phyloP scores from a whole-genome alignment of 176 grass and related monocot species.

The Zoysia japonica region DNA sequence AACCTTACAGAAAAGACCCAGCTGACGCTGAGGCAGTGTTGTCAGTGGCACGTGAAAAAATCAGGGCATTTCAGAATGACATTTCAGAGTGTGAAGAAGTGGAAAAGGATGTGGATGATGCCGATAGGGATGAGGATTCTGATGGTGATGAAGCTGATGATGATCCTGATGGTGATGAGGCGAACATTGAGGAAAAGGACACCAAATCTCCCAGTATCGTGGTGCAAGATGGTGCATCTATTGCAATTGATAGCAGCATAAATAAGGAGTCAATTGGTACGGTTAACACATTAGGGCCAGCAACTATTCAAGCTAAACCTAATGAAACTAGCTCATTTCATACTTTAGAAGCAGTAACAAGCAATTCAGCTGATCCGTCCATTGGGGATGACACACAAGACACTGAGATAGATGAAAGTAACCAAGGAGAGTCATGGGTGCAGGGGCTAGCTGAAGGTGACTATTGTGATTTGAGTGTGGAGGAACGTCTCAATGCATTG shows the following conservation, averaged over 20 bases:
- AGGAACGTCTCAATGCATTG: slow-evolving; percentile 82
- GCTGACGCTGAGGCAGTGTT: slow-evolving; percentile 70
- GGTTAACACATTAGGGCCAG: slow-evolving; percentile 24
- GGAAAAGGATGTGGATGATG: slow-evolving; percentile 73
- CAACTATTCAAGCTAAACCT: slow-evolving; percentile 34
- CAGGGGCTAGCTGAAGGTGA: slow-evolving; percentile 86
- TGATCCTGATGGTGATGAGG: slow-evolving; percentile 79
- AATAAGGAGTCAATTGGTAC: slow-evolving; percentile 35
- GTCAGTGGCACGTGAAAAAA: slow-evolving; percentile 76
- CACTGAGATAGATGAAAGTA: slow-evolving; percentile 84
- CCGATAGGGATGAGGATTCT: slow-evolving; percentile 87
- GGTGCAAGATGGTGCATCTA: slow-evolving; percentile 31
- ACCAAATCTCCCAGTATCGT: slow-evolving; percentile 37
- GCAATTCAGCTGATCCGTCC: slow-evolving; percentile 43
- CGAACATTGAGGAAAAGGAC: slow-evolving; percentile 56
- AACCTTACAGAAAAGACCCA: slow-evolving; percentile 89
- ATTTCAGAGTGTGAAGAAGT: slow-evolving; percentile 71
- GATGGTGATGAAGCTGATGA: slow-evolving; percentile 80
- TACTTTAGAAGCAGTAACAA: slow-evolving; percentile 35
- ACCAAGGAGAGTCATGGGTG: slow-evolving; percentile 82
- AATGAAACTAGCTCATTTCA: slow-evolving; percentile 32
- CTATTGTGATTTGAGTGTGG: slow-evolving; percentile 87
- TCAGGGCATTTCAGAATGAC: slow-evolving; percentile 80
- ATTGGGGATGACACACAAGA: slow-evolving; percentile 38
- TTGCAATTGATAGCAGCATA: slow-evolving; percentile 15